These are phyloP conservation scores for Jasminum sambac DNA, from an alignment of 257 asterid species.

Conservation along the genomic window DNA sequence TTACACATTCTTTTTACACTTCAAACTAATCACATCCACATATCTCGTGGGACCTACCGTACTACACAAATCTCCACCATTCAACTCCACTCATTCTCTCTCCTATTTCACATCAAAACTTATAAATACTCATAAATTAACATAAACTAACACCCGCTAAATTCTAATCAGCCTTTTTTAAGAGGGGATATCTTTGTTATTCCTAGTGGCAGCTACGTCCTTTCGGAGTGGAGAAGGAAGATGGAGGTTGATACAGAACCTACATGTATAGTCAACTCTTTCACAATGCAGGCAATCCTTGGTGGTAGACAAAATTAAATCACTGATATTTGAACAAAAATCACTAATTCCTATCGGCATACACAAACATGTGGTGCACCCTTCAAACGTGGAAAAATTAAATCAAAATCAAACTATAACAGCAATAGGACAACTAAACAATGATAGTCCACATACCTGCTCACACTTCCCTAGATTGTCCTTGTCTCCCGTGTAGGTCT, in stretches of 20 bases:
- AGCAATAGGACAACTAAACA: slow-evolving; percentile 5
- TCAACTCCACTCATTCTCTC: too few relatives aligned
- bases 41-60: too few relatives aligned
- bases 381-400: background rate
- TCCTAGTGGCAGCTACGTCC: slow-evolving; percentile 10
- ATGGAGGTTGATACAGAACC: background rate
- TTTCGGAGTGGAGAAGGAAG: background rate
- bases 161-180: background rate
- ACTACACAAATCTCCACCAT: too few relatives aligned
- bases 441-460: slow-evolving; percentile 58
- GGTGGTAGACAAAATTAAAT: background rate
- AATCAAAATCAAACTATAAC: background rate
- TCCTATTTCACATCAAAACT: too few relatives aligned
- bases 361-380: background rate
- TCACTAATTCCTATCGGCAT: background rate
- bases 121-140: too few relatives aligned
- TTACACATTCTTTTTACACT: too few relatives aligned
- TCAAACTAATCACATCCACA: too few relatives aligned
- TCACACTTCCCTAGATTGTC: slow-evolving; percentile 93
- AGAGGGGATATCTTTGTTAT: background rate
- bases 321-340: background rate
- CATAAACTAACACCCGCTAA: too few relatives aligned
- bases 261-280: background rate
- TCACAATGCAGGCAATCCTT: background rate
- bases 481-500: slow-evolving; percentile 89